Evolutionary conservation across 768 basidiomycete species (phyloP).

Genomic region (Russula compacta): DNA sequence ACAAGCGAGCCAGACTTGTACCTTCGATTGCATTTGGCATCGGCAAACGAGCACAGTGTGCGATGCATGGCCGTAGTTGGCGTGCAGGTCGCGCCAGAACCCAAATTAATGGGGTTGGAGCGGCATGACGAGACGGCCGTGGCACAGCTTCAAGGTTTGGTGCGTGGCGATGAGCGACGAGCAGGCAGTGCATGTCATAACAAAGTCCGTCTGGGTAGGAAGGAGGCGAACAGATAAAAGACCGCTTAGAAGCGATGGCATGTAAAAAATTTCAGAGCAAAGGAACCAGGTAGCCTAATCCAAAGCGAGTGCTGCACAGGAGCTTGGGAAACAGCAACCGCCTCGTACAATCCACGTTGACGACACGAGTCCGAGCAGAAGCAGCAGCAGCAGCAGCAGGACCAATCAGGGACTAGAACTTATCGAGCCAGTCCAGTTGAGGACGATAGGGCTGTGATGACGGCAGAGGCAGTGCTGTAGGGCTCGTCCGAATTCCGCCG

Average conservation of each 20-base stretch:
- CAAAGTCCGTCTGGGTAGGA: neutral
- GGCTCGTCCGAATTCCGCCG: neutral
- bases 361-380: neutral
- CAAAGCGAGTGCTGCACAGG: neutral
- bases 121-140: neutral
- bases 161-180: neutral
- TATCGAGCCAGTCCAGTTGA: neutral
- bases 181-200: neutral
- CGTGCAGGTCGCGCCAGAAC: neutral
- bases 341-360: slow-evolving; percentile 6
- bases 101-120: neutral
- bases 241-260: neutral
- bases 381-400: no score
- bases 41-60: neutral
- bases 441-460: neutral
- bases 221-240: no score
- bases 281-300: neutral
- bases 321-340: neutral
- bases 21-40: neutral
- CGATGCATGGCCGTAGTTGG: neutral
- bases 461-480: slow-evolving; percentile 2
- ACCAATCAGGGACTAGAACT: neutral
- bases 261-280: neutral
- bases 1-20: neutral
- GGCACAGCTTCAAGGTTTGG: neutral